These are phyloP conservation scores for Venturia asperata DNA, from an alignment of 2,329 filamentous ascomycete species.

Conservation along the genomic window DNA sequence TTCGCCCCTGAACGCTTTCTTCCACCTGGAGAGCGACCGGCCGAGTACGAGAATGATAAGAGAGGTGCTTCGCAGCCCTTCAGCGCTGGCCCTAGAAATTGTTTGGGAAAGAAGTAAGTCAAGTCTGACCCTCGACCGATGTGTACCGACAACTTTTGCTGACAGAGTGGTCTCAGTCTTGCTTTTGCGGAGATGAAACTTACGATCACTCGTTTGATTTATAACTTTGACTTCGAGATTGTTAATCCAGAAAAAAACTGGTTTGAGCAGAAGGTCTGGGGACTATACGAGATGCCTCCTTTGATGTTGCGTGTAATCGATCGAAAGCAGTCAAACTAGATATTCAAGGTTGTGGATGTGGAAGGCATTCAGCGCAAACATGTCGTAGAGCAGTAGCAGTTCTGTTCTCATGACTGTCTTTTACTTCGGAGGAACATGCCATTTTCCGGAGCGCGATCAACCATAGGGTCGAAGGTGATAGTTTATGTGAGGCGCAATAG, in stretches of 20 bases:
- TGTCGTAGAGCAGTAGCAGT: not conserved
- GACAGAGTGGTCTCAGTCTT: slow-evolving; percentile 21
- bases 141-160: not conserved
- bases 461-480: not conserved
- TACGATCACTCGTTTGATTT: slow-evolving; percentile 36
- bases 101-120: slow-evolving; percentile 27
- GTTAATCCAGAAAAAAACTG: slow-evolving; percentile 22
- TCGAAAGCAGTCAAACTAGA: not conserved
- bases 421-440: too few species aligned
- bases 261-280: slow-evolving; percentile 27
- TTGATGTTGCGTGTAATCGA: not conserved
- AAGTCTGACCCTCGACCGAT: not conserved
- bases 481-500: not conserved
- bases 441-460: too few species aligned
- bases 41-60: slow-evolving; percentile 25
- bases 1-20: slow-evolving; percentile 21
- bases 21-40: slow-evolving; percentile 20
- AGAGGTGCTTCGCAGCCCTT: slow-evolving; percentile 31
- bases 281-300: slow-evolving; percentile 30
- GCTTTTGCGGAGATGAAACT: slow-evolving; percentile 34
- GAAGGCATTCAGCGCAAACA: too few species aligned
- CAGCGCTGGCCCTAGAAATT: slow-evolving; percentile 28
- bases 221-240: slow-evolving; percentile 35
- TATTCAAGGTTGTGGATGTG: too few species aligned
- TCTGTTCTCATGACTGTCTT: not conserved